Conservation (phyloP, 2,329 filamentous ascomycete species). For the Paecilomyces variotii region DNA sequence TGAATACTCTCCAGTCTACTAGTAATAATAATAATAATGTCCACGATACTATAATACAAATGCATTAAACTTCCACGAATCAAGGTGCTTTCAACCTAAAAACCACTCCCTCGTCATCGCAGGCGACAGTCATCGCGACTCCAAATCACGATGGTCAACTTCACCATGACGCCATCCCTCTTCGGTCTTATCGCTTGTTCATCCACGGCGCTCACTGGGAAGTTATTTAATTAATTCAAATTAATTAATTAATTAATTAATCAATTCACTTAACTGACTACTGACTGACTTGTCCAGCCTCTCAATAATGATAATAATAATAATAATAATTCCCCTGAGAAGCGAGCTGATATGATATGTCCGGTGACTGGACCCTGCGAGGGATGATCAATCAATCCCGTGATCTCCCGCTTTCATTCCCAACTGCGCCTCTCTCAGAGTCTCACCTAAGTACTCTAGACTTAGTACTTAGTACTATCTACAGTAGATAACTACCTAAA, state of each 20-base stretch:
- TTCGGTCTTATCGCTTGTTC: neutral
- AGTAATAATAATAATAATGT: too few relatives aligned
- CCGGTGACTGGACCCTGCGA: neutral
- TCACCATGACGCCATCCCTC: slow-evolving; percentile 3
- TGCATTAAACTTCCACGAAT: neutral
- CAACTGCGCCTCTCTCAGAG: too few relatives aligned
- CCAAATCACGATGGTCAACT: slow-evolving; percentile 4
- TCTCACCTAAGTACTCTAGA: too few relatives aligned
- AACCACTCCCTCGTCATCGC: neutral
- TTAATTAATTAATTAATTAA: too few relatives aligned
- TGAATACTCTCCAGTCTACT: too few relatives aligned
- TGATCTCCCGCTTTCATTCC: neutral
- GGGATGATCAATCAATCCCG: neutral
- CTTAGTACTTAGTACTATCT: too few relatives aligned
- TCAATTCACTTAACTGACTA: too few relatives aligned
- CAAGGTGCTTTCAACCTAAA: neutral
- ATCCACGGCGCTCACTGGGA: neutral
- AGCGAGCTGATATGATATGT: neutral
- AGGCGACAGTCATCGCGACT: neutral
- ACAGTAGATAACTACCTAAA: too few relatives aligned
- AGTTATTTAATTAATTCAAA: too few relatives aligned
- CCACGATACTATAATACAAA: too few relatives aligned
- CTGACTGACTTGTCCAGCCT: neutral
- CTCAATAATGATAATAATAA: neutral
- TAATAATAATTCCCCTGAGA: neutral